phyloP scores from a whole-genome alignment of 1,139 yeast species.

The Tardiomyces blankii region DNA sequence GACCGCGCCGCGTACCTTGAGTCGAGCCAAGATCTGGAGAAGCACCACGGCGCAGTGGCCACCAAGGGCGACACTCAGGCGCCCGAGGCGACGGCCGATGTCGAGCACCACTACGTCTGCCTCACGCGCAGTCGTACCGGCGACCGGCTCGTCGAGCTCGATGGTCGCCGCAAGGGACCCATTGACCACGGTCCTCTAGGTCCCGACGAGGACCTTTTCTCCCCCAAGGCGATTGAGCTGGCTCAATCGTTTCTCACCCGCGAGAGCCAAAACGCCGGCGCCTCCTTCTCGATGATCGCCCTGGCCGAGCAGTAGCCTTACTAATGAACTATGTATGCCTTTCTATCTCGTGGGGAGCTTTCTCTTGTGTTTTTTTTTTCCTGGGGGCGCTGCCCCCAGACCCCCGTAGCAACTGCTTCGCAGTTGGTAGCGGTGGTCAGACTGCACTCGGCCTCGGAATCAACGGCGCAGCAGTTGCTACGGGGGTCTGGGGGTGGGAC shows the following conservation, averaged over 20 bases:
- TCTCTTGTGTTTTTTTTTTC: too few species aligned
- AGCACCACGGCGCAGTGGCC: slow-evolving; percentile 49
- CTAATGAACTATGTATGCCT: too few species aligned
- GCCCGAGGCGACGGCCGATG: slow-evolving; percentile 55
- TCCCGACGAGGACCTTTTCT: slow-evolving; percentile 41
- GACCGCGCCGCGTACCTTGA: slow-evolving; percentile 42
- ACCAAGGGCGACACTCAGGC: slow-evolving; percentile 69
- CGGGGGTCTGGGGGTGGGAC: too few species aligned
- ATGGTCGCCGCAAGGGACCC: slow-evolving; percentile 80
- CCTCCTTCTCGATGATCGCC: slow-evolving; percentile 28
- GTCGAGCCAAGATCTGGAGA: slow-evolving; percentile 33
- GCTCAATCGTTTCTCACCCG: slow-evolving; percentile 55
- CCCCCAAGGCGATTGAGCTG: slow-evolving; percentile 38
- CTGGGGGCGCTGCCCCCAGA: too few species aligned
- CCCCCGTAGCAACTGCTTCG: too few species aligned
- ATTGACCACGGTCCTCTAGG: slow-evolving; percentile 43
- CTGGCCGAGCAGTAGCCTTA: slow-evolving; percentile 12
- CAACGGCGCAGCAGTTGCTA: too few species aligned
- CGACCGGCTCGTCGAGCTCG: slow-evolving; percentile 63
- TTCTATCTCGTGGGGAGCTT: too few species aligned
- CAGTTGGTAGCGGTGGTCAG: too few species aligned
- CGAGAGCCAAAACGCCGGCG: slow-evolving; percentile 14
- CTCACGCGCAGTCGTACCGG: slow-evolving; percentile 44
- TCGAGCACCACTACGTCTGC: slow-evolving; percentile 69
- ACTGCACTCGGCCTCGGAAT: too few species aligned